phyloP scores from a whole-genome alignment of 164 flowering plant species.

The Stephania yunnanensis region DNA sequence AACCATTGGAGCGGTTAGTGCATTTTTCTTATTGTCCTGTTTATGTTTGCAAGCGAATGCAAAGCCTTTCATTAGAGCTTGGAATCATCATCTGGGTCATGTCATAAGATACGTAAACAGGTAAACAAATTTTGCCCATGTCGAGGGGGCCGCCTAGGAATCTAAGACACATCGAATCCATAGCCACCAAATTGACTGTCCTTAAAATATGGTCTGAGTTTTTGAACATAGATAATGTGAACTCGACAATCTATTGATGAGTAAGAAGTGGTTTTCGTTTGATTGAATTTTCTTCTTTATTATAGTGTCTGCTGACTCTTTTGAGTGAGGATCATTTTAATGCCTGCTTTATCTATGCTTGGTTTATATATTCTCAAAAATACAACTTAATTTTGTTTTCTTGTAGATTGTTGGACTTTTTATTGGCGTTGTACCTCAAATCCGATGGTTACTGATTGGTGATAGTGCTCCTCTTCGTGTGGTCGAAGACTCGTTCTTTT shows the following conservation, averaged over 20 bases:
- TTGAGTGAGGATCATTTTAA: background rate
- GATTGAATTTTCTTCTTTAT: background rate
- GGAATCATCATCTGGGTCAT: background rate
- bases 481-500: slow-evolving; percentile 41
- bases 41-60: background rate
- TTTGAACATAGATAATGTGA: background rate
- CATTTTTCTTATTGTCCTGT: slow-evolving; percentile 5
- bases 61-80: background rate
- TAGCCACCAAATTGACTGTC: background rate
- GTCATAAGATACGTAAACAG: too few species aligned
- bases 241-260: background rate
- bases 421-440: slow-evolving; percentile 47
- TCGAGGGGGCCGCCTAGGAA: background rate
- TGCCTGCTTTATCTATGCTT: background rate
- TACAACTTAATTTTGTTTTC: slow-evolving; percentile 1
- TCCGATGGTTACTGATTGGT: slow-evolving; percentile 48
- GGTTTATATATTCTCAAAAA: background rate
- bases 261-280: background rate
- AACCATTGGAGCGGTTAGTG: slow-evolving; percentile 48
- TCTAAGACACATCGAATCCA: background rate
- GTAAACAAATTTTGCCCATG: background rate
- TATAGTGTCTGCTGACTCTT: background rate
- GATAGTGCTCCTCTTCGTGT: slow-evolving; percentile 63
- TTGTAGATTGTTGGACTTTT: slow-evolving; percentile 51
- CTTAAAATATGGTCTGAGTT: background rate